Base-by-base conservation (phyloP, 106 monocot species). In the Agapanthus africanus region DNA sequence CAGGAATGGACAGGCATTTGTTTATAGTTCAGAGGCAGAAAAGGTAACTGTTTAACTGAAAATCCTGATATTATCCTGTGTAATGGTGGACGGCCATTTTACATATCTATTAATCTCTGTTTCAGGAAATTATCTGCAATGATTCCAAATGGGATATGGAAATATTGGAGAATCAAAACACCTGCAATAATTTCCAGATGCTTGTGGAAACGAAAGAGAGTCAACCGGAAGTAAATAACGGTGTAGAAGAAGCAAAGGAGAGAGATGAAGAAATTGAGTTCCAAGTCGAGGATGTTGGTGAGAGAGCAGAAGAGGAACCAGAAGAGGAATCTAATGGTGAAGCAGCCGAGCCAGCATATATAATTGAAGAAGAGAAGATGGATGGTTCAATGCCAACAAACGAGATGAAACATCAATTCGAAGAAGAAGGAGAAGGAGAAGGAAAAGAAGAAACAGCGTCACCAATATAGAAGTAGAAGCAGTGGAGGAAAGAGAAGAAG, bases 221-320 rank as follows among this genome's bases (percentile, higher is more conserved):
- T 4, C 56, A 9, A 56, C 28, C 56, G 28, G 56, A 56, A 56
- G 56, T 27, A 26, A 27, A 56, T 56, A 56, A 6, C 32, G 19
- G 15, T 16, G 59, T 59, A 59, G 32, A 15, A 59, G 59, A 14
- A 52, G 52, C 30, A 59, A 32, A 59, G 59, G 59, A 59, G 33
- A 32, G 15, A 33, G 32, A 27, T 19, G 54, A 59, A 15, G 59
- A 59, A 59, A 15, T 31, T 31, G 32, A 59, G 52, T 52, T 52
- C 3, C 52, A 52, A 52, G 21, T 23, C 9, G 52, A 52, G 52
- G 22, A 52, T n/a, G 25, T 4, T 1, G 13, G 52, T 9, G 22
- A 52, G 52, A 52, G 52, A 52, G 52, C 4, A 52, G 52, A 22
- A 18, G 59, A 59, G 59, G 13, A 59, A 33, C 33, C 16, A 31